Evolutionary conservation across 352 stramenopile genomes (phyloP), one percentile per base, ranked within the genome.

Genomic region (Elongisporangium anandrum): DNA sequence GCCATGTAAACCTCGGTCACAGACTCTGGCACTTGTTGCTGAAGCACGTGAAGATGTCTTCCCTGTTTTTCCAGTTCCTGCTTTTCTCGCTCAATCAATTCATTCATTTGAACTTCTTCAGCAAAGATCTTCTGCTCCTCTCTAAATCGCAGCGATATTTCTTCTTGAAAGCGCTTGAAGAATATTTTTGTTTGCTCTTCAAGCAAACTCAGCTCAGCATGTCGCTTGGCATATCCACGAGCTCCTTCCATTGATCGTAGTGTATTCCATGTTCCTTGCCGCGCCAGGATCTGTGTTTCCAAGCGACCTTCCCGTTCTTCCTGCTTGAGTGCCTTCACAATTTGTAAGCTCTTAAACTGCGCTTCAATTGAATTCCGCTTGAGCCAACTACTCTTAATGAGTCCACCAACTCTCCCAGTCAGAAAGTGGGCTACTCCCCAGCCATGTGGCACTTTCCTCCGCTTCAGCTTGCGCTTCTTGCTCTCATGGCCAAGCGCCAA

Each of bases 361-460:
- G 85, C 70, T 62, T 91, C 79, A 34, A 92, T 65, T 9, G 79
- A 85, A 53, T 91, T 87, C 1, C 77, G 68, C 55, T 84, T 63
- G 20, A 88, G 65, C 85, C 85, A 94, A 57, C 82, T 83, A 48
- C 65, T 62, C 20, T 69, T 70, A 6, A 61, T 83, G n/a, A 67
- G 56, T 0, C 45, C 41, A 22, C 57, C 67, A 7, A 66, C 69
- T 51, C 66, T 60, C 0, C 78, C 81, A 0, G 71, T 79, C 22
- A 94, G 38, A 54, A 94, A 88, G 54, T 91, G 82, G 4, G 85
- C 85, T 7, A 94, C 79, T 16, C 82, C 85, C 80, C 80, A 94
- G 15, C 85, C 85, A 23, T 94, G 85, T 2, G 85, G 82, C 2
- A 94, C 75, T 19, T 68, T 64, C 52, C 56, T 64, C 0, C 52